Evolutionary conservation across 208 protist species (phyloP).

Genomic region (Crithidia bombi): DNA sequence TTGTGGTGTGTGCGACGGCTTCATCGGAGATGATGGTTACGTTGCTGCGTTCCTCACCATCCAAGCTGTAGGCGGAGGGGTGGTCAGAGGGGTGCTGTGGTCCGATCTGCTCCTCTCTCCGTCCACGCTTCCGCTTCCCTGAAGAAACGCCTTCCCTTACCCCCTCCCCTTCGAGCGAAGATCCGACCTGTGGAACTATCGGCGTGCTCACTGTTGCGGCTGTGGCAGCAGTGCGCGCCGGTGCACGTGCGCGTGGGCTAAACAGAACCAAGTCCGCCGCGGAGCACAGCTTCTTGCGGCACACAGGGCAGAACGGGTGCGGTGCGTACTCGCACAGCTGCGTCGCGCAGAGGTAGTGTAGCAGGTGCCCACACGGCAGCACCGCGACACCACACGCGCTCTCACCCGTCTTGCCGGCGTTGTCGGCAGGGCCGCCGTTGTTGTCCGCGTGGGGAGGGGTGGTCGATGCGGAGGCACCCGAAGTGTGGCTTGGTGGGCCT

Average conservation of each 20-base stretch:
- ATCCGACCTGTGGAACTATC: background rate
- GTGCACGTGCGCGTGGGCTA: slow-evolving; percentile 37
- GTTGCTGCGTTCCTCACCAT: slow-evolving; percentile 15
- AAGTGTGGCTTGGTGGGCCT: background rate
- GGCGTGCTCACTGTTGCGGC: background rate
- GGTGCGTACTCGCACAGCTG: slow-evolving; percentile 67
- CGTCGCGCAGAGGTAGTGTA: slow-evolving; percentile 75
- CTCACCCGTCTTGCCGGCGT: slow-evolving; percentile 2
- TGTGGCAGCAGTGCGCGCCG: background rate
- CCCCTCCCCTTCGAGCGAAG: background rate
- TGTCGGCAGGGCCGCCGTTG: background rate
- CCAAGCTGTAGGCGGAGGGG: background rate
- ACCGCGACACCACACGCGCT: slow-evolving; percentile 31
- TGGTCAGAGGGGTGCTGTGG: background rate
- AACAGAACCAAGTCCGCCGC: slow-evolving; percentile 51
- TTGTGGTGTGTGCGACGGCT: background rate
- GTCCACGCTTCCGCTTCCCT: background rate
- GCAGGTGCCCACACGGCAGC: slow-evolving; percentile 74
- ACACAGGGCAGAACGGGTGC: slow-evolving; percentile 68
- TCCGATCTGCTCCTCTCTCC: background rate
- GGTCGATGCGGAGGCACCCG: background rate
- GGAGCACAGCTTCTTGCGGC: slow-evolving; percentile 42
- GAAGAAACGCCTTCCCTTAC: background rate
- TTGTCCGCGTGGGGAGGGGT: too few species aligned
- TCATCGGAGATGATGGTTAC: background rate